Evolutionary conservation across 2,329 filamentous ascomycete genomes (phyloP), one percentile per base, ranked within the genome.

Genomic region (Sarocladiaceae sp.): DNA sequence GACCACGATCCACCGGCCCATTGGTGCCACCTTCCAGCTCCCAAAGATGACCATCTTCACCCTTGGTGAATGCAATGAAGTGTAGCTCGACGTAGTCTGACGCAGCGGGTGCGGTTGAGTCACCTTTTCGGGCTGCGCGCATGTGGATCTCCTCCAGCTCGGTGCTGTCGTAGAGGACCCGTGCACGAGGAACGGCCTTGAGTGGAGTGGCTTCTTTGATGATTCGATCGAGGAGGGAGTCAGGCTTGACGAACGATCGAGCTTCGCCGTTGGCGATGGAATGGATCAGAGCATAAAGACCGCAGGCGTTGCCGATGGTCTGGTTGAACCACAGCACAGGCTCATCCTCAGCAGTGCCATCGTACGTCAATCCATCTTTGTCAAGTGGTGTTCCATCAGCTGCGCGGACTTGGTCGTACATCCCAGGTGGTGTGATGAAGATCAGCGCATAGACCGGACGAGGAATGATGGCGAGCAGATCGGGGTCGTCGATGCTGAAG

Each of bases 251-350:
- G 54, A 79, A 74, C 2, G 69, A 64, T 17, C 78, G 71, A 0
- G 84, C 79, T 3, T 74, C 73, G 1, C 88, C 88, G 64, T 94
- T 95, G 48, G 79, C 79, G 1, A 87, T 78, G 15, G 80, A 81
- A 66, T 95, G 90, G 8, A 95, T 67, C 4, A 94, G 73, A 0
- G 84, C 90, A 62, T 91, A 90, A 20, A 92, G 78, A 1, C 90
- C 90, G 64, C 89, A 95, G 1, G 89, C 87, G 64, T 94, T 86
- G 53, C 83, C 80, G 60, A 95, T 94, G 0, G 88, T 94, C 68
- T 95, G 90, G 62, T 85, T 85, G 71, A 90, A 94, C 89, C 89
- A 95, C 17, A 89, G 72, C 1, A 92, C 82, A 6, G 87, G 80
- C 59, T 92, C 87, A 18, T 52, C 26, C 4, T 62, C 59, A 2